Evolutionary conservation across 176 grass and related monocot genomes (phyloP).

Genomic region (Ensete glaucum): DNA sequence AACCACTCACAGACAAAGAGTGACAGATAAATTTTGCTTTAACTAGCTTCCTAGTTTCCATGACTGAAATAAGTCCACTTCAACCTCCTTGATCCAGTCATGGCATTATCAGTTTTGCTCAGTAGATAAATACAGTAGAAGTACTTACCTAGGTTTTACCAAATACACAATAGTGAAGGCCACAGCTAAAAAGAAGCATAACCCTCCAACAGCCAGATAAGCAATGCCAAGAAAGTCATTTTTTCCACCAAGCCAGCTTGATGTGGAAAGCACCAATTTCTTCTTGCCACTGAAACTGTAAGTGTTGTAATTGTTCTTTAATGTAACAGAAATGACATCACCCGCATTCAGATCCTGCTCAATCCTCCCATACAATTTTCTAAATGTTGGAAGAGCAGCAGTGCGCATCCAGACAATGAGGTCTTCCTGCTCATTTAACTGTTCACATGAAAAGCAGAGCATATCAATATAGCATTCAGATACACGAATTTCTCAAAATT

Average conservation of each 20-base stretch:
- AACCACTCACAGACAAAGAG: neutral
- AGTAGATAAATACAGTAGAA: neutral
- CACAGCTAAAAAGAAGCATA: constrained; percentile 41
- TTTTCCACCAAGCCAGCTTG: constrained; percentile 48
- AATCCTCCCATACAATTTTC: constrained; percentile 58
- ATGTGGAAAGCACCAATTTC: constrained; percentile 44
- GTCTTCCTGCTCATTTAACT: constrained; percentile 57
- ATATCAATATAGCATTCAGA: neutral
- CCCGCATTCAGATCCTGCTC: constrained; percentile 36
- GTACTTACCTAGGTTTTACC: constrained; percentile 12
- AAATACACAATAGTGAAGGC: constrained; percentile 36
- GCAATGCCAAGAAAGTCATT: constrained; percentile 51
- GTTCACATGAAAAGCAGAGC: neutral
- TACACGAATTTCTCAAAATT: too few relatives aligned
- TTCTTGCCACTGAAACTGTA: constrained; percentile 62
- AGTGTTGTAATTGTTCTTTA: constrained; percentile 56
- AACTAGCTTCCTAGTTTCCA: neutral
- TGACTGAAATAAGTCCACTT: neutral
- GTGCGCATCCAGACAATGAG: constrained; percentile 68
- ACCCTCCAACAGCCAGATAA: constrained; percentile 35
- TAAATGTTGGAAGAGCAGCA: constrained; percentile 53
- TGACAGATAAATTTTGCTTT: neutral
- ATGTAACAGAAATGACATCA: constrained; percentile 33
- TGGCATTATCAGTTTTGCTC: neutral
- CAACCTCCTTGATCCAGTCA: neutral